Evolutionary conservation across 805 yeast species (phyloP).

Genomic region (Saccharomycopsis sp.): DNA sequence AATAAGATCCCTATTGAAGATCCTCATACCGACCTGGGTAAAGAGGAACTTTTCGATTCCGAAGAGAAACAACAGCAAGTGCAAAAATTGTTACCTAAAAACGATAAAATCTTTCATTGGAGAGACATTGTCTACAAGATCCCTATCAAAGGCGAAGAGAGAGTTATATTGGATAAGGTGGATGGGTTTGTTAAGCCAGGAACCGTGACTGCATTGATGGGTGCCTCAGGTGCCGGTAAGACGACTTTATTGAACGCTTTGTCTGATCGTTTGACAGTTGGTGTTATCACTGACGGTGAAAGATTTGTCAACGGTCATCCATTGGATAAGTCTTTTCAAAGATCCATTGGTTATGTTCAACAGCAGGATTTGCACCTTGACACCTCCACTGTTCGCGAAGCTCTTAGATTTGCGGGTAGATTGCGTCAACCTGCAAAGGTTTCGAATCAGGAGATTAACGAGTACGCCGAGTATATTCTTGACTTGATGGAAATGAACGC

Average conservation of each 20-base stretch:
- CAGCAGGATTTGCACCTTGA: conserved; percentile 69
- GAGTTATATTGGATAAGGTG: conserved; percentile 43
- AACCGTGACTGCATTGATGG: conserved; percentile 52
- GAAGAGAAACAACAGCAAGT: background rate
- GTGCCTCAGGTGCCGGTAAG: conserved; percentile 57
- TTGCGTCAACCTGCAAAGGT: conserved; percentile 56
- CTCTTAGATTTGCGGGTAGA: conserved; percentile 58
- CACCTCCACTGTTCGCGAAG: conserved; percentile 66
- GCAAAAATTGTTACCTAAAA: conserved; percentile 26
- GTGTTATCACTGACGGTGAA: conserved; percentile 46
- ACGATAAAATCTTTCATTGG: conserved; percentile 51
- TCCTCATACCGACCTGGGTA: conserved; percentile 18
- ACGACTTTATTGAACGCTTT: conserved; percentile 51
- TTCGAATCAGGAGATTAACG: conserved; percentile 49
- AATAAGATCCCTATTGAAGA: conserved; percentile 10
- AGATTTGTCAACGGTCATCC: conserved; percentile 51
- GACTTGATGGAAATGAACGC: conserved; percentile 54
- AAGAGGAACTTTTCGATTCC: conserved; percentile 20
- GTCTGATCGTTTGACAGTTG: conserved; percentile 45
- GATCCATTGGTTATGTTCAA: conserved; percentile 67
- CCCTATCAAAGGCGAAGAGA: conserved; percentile 40
- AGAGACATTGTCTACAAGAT: conserved; percentile 51
- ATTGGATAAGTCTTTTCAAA: conserved; percentile 45
- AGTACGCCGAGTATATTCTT: conserved; percentile 60
- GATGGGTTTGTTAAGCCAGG: conserved; percentile 62